Conservation (phyloP, 495 filamentous ascomycete species). For the Tuber aestivum region DNA sequence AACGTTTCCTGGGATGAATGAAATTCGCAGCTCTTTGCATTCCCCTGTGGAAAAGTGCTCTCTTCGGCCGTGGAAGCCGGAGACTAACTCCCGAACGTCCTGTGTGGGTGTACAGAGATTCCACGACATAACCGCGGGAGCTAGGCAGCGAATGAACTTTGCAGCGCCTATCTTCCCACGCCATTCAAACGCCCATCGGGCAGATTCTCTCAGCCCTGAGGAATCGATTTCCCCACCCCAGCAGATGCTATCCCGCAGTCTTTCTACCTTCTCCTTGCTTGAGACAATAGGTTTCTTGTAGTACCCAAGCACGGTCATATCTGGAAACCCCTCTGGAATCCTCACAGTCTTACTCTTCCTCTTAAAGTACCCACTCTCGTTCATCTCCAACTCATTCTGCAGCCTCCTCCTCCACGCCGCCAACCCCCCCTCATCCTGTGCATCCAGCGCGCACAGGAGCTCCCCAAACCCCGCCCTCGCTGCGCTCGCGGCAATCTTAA, state of each 20-base stretch:
- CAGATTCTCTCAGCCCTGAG: slow-evolving; percentile 61
- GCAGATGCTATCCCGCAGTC: slow-evolving; percentile 52
- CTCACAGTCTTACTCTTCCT: slow-evolving; percentile 64
- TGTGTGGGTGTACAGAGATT: slow-evolving; percentile 49
- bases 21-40: slow-evolving; percentile 67
- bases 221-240: slow-evolving; percentile 66
- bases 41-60: slow-evolving; percentile 68
- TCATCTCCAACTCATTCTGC: slow-evolving; percentile 68
- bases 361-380: slow-evolving; percentile 76
- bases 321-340: slow-evolving; percentile 78
- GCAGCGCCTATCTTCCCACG: slow-evolving; percentile 66
- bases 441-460: slow-evolving; percentile 59
- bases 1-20: slow-evolving; percentile 68
- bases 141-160: slow-evolving; percentile 76
- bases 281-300: slow-evolving; percentile 85
- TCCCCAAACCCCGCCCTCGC: slow-evolving; percentile 81
- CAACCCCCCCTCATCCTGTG: slow-evolving; percentile 52
- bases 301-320: slow-evolving; percentile 68
- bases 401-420: slow-evolving; percentile 69
- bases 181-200: slow-evolving; percentile 81
- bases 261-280: slow-evolving; percentile 52
- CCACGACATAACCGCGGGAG: slow-evolving; percentile 67
- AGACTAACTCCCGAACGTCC: slow-evolving; percentile 46
- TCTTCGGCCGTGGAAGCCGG: slow-evolving; percentile 59
- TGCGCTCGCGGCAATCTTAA: slow-evolving; percentile 81